A percentile compares a stretch with the other conserved stretches of the same genome.
These are phyloP conservation scores for Hordeum pubiflorum DNA, from an alignment of 202 grass and related monocot genomes.

Conservation along the genomic window DNA sequence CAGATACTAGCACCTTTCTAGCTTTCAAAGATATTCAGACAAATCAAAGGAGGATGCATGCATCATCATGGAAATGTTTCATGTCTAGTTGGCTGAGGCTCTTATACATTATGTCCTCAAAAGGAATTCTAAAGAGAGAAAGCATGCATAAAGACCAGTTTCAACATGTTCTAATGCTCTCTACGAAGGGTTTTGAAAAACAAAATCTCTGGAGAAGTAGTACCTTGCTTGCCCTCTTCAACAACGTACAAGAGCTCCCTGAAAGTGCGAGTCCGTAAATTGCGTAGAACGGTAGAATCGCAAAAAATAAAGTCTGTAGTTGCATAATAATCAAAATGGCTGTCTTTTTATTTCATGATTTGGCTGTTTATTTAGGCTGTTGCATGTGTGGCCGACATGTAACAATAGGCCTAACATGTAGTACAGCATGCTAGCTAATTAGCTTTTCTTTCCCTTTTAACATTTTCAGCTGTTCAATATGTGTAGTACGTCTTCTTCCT, in stretches of 20 bases:
- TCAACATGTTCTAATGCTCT: not conserved
- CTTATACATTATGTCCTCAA: not conserved
- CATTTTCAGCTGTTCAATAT: conserved; percentile 1
- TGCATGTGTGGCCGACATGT: conserved; percentile 23
- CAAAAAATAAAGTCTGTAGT: no score
- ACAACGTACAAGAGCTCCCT: no score
- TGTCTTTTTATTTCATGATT: not conserved
- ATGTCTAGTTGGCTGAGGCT: not conserved
- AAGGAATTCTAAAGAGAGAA: not conserved
- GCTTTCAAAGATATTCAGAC: not conserved
- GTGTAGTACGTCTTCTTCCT: not conserved
- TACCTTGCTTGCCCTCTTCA: no score
- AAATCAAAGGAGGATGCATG: not conserved
- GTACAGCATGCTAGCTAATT: not conserved
- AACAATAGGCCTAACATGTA: conserved; percentile 22
- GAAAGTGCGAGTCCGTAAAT: no score
- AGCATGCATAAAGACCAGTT: not conserved
- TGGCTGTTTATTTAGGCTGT: not conserved
- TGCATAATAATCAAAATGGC: not conserved
- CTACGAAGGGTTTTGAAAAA: no score
- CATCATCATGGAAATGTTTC: no score
- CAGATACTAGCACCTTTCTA: not conserved
- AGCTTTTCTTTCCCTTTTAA: not conserved
- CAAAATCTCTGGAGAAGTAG: no score
- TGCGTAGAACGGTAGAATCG: no score